These are phyloP conservation scores for Roridomyces roridus DNA, from an alignment of 768 basidiomycete genomes.

Conservation along the genomic window DNA sequence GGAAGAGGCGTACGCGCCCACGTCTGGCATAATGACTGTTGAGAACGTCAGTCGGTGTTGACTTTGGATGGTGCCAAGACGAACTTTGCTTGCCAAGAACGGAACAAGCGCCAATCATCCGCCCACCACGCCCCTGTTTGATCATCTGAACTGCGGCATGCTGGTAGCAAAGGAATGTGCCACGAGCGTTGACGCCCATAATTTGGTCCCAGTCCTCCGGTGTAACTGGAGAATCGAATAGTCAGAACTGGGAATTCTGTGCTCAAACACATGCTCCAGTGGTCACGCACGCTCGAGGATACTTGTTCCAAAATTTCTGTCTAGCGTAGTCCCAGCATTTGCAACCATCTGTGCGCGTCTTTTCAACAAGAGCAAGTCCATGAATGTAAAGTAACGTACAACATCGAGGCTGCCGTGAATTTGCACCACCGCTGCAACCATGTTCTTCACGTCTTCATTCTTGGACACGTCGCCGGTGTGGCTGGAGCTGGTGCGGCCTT, in stretches of 20 bases:
- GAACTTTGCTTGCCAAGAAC: constrained; percentile 45
- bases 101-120: constrained; percentile 47
- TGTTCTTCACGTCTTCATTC: constrained; percentile 27
- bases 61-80: not conserved
- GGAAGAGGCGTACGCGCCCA: constrained; percentile 39
- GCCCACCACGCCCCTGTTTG: constrained; percentile 44
- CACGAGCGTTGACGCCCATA: constrained; percentile 37
- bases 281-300: constrained; percentile 12
- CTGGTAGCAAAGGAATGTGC: constrained; percentile 43
- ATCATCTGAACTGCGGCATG: constrained; percentile 46
- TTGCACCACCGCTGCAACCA: constrained; percentile 32
- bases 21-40: constrained; percentile 11
- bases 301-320: not conserved
- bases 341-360: constrained; percentile 45
- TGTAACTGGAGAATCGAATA: constrained; percentile 10
- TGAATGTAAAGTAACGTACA: constrained; percentile 23
- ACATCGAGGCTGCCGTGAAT: constrained; percentile 36
- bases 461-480: constrained; percentile 22
- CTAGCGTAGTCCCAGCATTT: constrained; percentile 38
- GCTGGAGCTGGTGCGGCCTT: not conserved
- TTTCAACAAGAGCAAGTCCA: not conserved
- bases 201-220: constrained; percentile 31
- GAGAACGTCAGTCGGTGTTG: no score
- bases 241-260: not conserved
- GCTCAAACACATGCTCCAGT: no score